Evolutionary conservation across 1,139 yeast genomes (phyloP).

Genomic region (Scheffersomyces lignicola): DNA sequence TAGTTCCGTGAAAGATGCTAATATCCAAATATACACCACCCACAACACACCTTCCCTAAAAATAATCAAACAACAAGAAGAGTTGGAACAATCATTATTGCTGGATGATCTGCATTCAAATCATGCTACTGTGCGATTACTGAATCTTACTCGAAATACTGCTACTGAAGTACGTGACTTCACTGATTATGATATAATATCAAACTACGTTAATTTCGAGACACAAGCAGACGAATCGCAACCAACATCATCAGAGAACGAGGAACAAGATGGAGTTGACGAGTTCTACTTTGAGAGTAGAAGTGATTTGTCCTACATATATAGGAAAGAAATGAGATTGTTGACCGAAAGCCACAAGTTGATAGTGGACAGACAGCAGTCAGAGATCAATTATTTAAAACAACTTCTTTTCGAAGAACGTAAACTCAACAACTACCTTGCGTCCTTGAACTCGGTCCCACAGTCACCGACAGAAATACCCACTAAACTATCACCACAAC

Average conservation of each 20-base stretch:
- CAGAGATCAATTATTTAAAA: conserved; percentile 28
- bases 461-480: conserved; percentile 3
- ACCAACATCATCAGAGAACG: no score
- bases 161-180: not conserved
- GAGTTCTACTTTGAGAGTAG: not conserved
- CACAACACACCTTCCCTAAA: conserved; percentile 6
- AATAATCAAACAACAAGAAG: conserved; percentile 1
- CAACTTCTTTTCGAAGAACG: conserved; percentile 25
- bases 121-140: not conserved
- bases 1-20: conserved; percentile 22
- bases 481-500: conserved; percentile 1
- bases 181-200: conserved; percentile 2
- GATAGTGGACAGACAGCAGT: conserved; percentile 27
- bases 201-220: conserved; percentile 1
- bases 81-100: not conserved
- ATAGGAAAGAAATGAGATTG: conserved; percentile 26
- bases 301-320: conserved; percentile 3
- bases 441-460: conserved; percentile 13
- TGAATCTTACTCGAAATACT: not conserved
- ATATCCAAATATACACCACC: conserved; percentile 19
- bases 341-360: conserved; percentile 26
- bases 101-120: not conserved
- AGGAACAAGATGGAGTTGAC: not conserved
- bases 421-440: conserved; percentile 15
- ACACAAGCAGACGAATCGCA: not conserved